Percentiles rank a stretch among this genome's conserved stretches.
phyloP scores from a whole-genome alignment of 2,329 filamentous ascomycete species.

The Dryadomyces sulphureus region DNA sequence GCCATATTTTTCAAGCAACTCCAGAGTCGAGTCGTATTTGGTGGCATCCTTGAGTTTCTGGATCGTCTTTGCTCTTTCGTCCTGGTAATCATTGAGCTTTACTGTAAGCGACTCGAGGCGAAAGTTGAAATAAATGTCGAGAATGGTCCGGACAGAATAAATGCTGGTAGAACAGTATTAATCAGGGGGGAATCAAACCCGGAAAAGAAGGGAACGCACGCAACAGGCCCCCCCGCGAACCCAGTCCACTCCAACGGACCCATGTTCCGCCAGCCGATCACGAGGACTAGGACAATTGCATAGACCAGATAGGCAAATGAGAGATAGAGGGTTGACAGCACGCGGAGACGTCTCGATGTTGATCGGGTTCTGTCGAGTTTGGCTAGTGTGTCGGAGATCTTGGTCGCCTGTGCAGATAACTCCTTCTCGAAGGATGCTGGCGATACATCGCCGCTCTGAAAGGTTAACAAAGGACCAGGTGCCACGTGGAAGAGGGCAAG shows the following conservation, averaged over 20 bases:
- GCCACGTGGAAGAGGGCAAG: too few relatives aligned
- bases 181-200: neutral
- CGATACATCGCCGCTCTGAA: constrained; percentile 61
- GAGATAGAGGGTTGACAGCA: constrained; percentile 81
- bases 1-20: constrained; percentile 89
- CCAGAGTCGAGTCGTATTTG: constrained; percentile 87
- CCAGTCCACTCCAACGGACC: constrained; percentile 63
- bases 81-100: constrained; percentile 59
- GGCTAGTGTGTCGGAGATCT: constrained; percentile 62
- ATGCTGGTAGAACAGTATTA: constrained; percentile 41
- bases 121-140: constrained; percentile 64
- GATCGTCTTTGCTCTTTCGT: constrained; percentile 74
- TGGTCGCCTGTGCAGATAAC: constrained; percentile 64
- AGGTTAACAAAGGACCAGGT: neutral
- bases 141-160: constrained; percentile 52
- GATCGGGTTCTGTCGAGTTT: constrained; percentile 60
- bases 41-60: constrained; percentile 90
- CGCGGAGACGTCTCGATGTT: constrained; percentile 62
- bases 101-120: constrained; percentile 56
- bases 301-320: constrained; percentile 83
- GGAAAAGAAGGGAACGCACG: constrained; percentile 35
- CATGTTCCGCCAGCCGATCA: constrained; percentile 73
- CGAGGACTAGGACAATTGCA: constrained; percentile 64
- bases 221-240: constrained; percentile 60
- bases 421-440: constrained; percentile 89